Conservation (phyloP, 345 rosid genomes). For the Crucihimalaya himalaica region DNA sequence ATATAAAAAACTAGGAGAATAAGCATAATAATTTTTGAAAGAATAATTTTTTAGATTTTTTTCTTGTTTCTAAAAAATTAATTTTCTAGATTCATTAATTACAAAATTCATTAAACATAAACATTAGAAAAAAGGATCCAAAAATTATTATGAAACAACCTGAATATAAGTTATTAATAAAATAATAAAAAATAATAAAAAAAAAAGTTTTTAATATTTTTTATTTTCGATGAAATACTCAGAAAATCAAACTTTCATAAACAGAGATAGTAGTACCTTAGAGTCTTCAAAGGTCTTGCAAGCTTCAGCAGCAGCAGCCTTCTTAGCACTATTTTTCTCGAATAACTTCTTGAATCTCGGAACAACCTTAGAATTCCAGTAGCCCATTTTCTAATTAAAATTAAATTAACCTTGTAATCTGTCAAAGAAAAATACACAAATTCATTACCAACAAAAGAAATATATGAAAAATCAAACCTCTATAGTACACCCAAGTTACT, state of each 20-base stretch:
- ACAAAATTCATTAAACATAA: too few relatives aligned
- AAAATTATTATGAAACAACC: too few relatives aligned
- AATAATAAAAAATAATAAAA: too few relatives aligned
- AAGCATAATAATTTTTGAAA: conserved; percentile 50
- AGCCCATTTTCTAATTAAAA: conserved; percentile 50
- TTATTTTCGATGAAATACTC: too few relatives aligned
- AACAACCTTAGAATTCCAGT: conserved; percentile 82
- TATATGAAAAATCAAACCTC: neutral
- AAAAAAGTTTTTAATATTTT: too few relatives aligned
- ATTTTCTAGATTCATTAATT: too few relatives aligned
- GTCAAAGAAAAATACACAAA: conserved; percentile 6
- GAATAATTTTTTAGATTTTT: too few relatives aligned
- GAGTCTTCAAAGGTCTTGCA: conserved; percentile 77
- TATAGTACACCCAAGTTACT: conserved; percentile 12
- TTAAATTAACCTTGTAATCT: conserved; percentile 23
- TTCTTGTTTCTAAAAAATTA: too few relatives aligned
- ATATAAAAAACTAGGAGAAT: neutral
- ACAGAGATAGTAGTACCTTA: conserved; percentile 58
- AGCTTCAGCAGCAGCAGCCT: conserved; percentile 85
- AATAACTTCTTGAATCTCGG: conserved; percentile 83
- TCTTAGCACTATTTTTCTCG: conserved; percentile 64
- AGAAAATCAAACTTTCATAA: too few relatives aligned
- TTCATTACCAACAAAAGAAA: neutral
- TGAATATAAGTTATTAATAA: too few relatives aligned
- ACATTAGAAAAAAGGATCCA: too few relatives aligned